phyloP scores from a whole-genome alignment of 345 rosid genomes.

The Psidium guajava region DNA sequence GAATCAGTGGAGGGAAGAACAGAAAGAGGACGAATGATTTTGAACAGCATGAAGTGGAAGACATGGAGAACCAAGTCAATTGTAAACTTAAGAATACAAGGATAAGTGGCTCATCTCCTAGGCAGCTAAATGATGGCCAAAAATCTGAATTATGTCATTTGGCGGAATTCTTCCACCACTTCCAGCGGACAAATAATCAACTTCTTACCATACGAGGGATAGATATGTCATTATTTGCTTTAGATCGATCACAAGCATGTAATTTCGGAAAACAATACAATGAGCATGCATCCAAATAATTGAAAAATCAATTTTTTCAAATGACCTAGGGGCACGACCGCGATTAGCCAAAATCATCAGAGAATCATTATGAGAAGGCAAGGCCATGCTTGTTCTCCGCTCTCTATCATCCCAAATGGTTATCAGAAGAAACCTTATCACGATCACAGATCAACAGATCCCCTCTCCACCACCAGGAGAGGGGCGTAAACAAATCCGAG shows the following conservation, averaged over 20 bases:
- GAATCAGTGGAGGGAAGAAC: conserved; percentile 17
- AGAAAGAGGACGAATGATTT: background rate
- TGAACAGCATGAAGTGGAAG: background rate
- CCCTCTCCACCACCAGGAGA: background rate
- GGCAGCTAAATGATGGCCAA: background rate
- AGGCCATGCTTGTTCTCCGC: background rate
- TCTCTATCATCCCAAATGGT: background rate
- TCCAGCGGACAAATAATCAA: background rate
- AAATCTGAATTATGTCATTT: background rate
- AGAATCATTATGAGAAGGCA: background rate
- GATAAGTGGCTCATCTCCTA: background rate
- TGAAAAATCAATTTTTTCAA: background rate
- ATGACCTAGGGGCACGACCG: background rate
- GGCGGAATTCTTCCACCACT: background rate
- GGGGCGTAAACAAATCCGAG: background rate
- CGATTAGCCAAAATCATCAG: accelerated
- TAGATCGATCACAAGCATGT: background rate
- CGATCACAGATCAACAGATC: background rate
- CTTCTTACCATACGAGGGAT: background rate
- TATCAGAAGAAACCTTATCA: background rate
- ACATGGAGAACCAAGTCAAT: background rate
- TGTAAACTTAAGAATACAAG: background rate
- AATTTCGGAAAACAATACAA: background rate
- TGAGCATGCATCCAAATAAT: background rate
- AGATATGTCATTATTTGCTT: background rate